These are phyloP conservation scores for Chimonanthus praecox DNA, from an alignment of 164 flowering plant genomes.

Conservation along the genomic window DNA sequence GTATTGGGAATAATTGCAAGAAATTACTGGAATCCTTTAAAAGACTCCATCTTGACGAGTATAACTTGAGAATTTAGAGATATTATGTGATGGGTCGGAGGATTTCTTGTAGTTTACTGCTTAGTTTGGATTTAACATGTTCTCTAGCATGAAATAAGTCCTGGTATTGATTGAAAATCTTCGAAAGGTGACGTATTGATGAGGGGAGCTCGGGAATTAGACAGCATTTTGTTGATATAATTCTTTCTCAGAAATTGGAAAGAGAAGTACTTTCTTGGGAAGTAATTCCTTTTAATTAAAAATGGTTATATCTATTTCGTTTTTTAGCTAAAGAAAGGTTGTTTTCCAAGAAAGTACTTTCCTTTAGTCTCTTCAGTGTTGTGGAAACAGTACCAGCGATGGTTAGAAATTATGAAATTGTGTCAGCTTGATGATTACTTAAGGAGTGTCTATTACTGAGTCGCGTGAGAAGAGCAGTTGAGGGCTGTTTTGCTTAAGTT, in stretches of 20 bases:
- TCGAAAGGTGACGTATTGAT: background rate
- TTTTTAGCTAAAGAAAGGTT: too few species aligned
- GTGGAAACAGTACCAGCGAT: too few species aligned
- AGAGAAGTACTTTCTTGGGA: too few species aligned
- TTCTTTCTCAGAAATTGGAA: background rate
- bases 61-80: background rate
- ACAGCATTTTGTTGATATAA: background rate
- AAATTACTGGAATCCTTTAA: background rate
- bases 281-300: too few species aligned
- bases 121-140: background rate
- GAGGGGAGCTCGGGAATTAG: background rate
- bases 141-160: background rate
- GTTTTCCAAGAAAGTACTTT: too few species aligned
- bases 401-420: too few species aligned
- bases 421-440: too few species aligned
- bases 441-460: too few species aligned
- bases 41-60: conserved; percentile 1
- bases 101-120: background rate
- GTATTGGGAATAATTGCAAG: background rate
- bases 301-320: too few species aligned
- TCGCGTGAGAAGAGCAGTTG: background rate
- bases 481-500: background rate
- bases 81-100: background rate
- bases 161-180: background rate
- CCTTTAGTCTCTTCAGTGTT: too few species aligned